Evolutionary conservation across 176 grass and related monocot species (phyloP), one percentile per base, ranked within the genome.

Genomic region (Eremochloa ophiuroides): DNA sequence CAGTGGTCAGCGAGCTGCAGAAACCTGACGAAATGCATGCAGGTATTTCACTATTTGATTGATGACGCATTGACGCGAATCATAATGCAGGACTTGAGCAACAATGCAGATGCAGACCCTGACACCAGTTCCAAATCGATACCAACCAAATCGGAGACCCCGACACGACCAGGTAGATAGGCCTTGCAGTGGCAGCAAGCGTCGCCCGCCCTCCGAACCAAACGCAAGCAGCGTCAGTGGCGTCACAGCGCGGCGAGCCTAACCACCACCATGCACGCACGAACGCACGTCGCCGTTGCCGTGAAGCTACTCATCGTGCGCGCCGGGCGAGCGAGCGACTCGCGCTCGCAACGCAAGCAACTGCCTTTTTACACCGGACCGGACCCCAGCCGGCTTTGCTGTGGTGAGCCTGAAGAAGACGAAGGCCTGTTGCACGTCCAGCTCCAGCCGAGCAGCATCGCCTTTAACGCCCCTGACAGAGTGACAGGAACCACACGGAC

Each of bases 241-340:
- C 33, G 35, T 27, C 41, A 20, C 53, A 29, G n/a, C 26, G 7
- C 48, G 44, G 16, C n/a, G 4, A 1, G 8, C 71, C 43, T 35
- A 79, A 25, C 31, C 22, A 48, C 62, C 42, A 56, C 22, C 46
- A 18, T 7, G n/a, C 59, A 29, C 37, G 67, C 55, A 31, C 22
- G 50, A 37, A 50, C 27, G 56, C 16, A 74, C 80, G 70, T 74
- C 70, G 70, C 43, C 60, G 81, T 75, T 55, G 71, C 81, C 71
- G 43, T 23, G 81, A 83, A 83, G 80, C 66, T 42, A 61, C 79
- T 71, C 79, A 38, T 26, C 73, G 48, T 35, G 22, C 65, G 50
- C 31, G n/a, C 77, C 28, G 61, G 25, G 26, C 17, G 0, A 33
- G 40, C 23, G 11, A 8, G n/a, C n/a, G 60, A 0, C 66, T 37